phyloP scores from a whole-genome alignment of 306 rosid species.

The Cajanus cajan region DNA sequence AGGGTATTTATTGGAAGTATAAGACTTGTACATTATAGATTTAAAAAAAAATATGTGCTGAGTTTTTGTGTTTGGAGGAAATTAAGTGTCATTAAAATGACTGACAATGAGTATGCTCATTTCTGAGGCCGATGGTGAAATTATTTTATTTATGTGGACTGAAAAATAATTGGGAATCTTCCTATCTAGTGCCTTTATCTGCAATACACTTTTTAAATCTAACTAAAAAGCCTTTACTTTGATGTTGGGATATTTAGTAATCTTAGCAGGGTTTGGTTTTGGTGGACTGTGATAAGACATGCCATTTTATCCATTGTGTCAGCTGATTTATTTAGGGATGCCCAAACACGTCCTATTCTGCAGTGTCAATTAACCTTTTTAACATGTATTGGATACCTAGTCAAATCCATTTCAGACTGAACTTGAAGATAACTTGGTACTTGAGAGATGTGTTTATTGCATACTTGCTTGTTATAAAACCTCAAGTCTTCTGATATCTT shows the following conservation, averaged over 20 bases:
- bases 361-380: neutral
- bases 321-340: neutral
- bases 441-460: slow-evolving; percentile 18
- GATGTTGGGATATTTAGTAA: neutral
- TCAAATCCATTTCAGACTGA: neutral
- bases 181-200: neutral
- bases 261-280: slow-evolving; percentile 1
- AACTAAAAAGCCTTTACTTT: slow-evolving; percentile 14
- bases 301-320: neutral
- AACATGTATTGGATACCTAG: neutral
- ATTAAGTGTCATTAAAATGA: neutral
- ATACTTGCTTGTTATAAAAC: neutral
- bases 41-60: neutral
- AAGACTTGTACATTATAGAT: neutral
- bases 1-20: neutral
- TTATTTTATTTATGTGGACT: neutral
- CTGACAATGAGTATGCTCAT: slow-evolving; percentile 15
- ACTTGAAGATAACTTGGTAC: neutral
- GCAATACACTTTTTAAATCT: neutral
- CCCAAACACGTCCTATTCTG: neutral
- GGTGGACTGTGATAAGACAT: slow-evolving; percentile 4
- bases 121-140: slow-evolving; percentile 4
- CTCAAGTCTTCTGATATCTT: neutral
- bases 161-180: slow-evolving; percentile 6
- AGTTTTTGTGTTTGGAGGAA: neutral